Evolutionary conservation across 176 grass and related monocot genomes (phyloP), one percentile per base, ranked within the genome.

Genomic region (Phragmites australis): DNA sequence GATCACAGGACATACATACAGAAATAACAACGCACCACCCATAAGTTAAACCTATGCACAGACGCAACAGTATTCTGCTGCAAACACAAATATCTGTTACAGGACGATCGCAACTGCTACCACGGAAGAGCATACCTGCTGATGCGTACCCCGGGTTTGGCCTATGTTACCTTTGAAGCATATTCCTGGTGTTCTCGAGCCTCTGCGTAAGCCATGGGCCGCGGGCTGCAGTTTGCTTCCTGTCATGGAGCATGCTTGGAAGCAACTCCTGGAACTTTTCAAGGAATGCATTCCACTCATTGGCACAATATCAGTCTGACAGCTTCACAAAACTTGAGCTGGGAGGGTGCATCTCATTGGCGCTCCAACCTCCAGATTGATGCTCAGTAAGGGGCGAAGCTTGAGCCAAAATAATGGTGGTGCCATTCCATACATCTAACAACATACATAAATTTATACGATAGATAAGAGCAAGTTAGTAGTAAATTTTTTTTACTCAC

Each of bases 201-300:
- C 92, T 85, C 65, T 73, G 88, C 67, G 26, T 85, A 68, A 81
- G 59, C 86, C 86, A 83, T 68, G 58, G 57, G 12, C 37, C 46
- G 0, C 39, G 8, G 63, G 51, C 44, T 26, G 75, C 18, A 45
- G 75, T 72, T 64, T 71, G 72, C 82, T 87, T 94, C 53, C 86
- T 43, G 9, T 62, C 80, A 54, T 41, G 26, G 77, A 94, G 82
- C 13, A 77, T 81, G 5, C 48, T 52, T 44, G 75, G 83, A 48
- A 91, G 88, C 56, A 94, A 58, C 71, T 81, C 83, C 70, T 74
- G 82, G 69, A 91, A 87, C 88, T 91, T 90, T 52, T 83, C 88
- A 68, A 94, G 79, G 53, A 94, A 94, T 45, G 68, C 72, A 26
- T 63, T 80, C 88, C 92, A 94, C 51, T 94, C 83, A 8, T 84